These are phyloP conservation scores for Botryotinia narcissicola DNA, from an alignment of 2,329 filamentous ascomycete genomes.

Conservation along the genomic window DNA sequence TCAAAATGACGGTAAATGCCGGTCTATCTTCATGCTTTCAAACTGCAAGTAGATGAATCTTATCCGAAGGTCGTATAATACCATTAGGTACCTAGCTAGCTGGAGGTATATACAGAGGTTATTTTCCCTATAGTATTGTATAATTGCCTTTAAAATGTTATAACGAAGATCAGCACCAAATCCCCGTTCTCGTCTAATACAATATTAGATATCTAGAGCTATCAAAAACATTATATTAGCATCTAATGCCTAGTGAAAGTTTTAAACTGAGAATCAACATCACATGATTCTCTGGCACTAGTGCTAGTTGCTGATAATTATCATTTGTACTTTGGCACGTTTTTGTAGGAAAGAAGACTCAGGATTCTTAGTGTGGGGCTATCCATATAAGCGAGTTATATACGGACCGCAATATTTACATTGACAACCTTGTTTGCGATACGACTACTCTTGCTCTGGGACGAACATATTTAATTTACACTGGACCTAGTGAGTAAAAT, in stretches of 20 bases:
- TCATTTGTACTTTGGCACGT: not conserved
- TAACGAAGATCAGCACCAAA: fast-evolving
- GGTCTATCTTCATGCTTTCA: not conserved
- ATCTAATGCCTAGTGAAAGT: not conserved
- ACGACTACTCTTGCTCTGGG: not conserved
- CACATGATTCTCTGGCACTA: not conserved
- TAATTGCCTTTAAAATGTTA: too few species aligned
- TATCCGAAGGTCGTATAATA: too few species aligned
- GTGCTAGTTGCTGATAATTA: not conserved
- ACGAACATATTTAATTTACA: not conserved
- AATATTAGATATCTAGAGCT: not conserved
- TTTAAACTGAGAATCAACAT: not conserved
- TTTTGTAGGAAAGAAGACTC: not conserved
- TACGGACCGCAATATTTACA: not conserved
- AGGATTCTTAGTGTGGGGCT: not conserved
- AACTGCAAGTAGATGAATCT: not conserved
- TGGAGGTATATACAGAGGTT: too few species aligned
- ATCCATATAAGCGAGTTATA: not conserved
- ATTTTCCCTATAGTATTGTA: not conserved
- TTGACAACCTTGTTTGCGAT: not conserved
- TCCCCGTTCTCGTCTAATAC: not conserved
- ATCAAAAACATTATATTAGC: too few species aligned
- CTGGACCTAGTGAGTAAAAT: fast-evolving
- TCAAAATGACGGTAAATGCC: not conserved
- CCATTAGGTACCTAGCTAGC: not conserved